Percentiles rank a stretch among this genome's conserved stretches.
phyloP scores from a whole-genome alignment of 768 basidiomycete genomes.

The Cystobasidium onofrii region DNA sequence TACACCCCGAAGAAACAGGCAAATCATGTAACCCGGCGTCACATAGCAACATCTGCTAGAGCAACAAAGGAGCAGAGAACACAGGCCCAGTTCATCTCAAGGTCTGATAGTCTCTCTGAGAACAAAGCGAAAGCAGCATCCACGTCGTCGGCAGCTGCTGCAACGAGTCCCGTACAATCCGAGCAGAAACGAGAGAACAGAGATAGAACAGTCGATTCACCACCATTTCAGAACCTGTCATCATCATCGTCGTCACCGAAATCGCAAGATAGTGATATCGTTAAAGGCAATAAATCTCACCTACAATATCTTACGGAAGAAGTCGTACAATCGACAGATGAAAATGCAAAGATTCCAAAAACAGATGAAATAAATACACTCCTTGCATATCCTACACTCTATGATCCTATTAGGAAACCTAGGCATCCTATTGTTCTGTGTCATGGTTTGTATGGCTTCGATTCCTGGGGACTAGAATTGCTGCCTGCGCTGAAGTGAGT shows the following conservation, averaged over 20 bases:
- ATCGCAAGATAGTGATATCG: too few species aligned
- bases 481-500: conserved; percentile 43
- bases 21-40: neutral
- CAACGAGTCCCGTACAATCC: too few species aligned
- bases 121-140: neutral
- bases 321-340: conserved; percentile 1
- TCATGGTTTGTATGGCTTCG: conserved; percentile 82
- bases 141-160: too few species aligned
- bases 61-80: neutral
- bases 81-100: neutral
- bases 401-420: conserved; percentile 67
- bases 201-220: neutral
- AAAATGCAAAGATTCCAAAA: neutral
- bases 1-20: neutral
- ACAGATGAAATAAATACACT: conserved; percentile 44
- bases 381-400: conserved; percentile 67
- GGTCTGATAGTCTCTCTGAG: too few species aligned
- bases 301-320: conserved; percentile 11
- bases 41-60: neutral
- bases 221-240: neutral
- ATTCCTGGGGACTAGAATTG: conserved; percentile 47
- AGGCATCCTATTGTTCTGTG: conserved; percentile 85
- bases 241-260: too few species aligned
- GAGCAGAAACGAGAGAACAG: too few species aligned
- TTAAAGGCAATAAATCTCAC: neutral